Percentiles rank a stretch among this genome's conserved stretches.
Conservation (phyloP, 179 eudicot genomes). For the Patellifolia procumbens region DNA sequence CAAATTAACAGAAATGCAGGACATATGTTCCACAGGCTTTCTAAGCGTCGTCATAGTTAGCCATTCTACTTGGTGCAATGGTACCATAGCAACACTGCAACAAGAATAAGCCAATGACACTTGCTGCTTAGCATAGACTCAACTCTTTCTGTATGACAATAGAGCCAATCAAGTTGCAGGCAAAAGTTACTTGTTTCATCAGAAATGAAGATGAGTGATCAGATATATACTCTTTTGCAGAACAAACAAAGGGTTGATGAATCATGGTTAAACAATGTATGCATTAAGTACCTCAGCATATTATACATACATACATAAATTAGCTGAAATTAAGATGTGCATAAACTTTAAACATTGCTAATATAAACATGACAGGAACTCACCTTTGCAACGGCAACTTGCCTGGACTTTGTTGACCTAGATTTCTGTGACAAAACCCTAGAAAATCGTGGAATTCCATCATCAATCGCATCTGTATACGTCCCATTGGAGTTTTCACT, state of each 20-base stretch:
- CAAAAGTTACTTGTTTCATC: neutral
- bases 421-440: conserved; percentile 73
- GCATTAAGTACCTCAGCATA: conserved; percentile 2
- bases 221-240: neutral
- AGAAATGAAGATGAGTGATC: neutral
- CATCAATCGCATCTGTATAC: conserved; percentile 51
- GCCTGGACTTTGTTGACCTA: conserved; percentile 68
- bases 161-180: neutral
- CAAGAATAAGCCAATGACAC: conserved; percentile 8
- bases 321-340: neutral
- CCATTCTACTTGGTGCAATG: conserved; percentile 2
- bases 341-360: neutral
- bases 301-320: too few species aligned
- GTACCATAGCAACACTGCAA: neutral
- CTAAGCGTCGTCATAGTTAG: neutral
- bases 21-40: neutral
- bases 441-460: conserved; percentile 75
- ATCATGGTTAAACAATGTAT: neutral
- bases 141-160: neutral
- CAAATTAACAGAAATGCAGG: neutral
- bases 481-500: conserved; percentile 34
- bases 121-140: conserved; percentile 1
- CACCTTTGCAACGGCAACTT: conserved; percentile 84
- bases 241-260: neutral
- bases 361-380: conserved; percentile 18